phyloP scores from a whole-genome alignment of 1,139 yeast species.

The Petasospora fabianii region DNA sequence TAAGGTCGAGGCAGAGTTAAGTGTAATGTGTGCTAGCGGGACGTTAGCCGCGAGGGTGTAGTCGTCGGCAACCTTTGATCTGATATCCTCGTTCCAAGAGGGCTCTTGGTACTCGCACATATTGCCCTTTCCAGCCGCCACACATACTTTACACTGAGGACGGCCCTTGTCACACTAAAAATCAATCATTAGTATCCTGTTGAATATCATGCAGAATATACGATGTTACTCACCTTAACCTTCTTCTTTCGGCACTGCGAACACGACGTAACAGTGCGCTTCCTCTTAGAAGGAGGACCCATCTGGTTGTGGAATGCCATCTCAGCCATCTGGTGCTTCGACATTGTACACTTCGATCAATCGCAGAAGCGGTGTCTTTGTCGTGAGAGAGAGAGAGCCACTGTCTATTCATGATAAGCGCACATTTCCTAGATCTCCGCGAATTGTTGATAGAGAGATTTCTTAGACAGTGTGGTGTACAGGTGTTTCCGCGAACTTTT shows the following conservation, averaged over 20 bases:
- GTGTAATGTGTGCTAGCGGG: conserved; percentile 22
- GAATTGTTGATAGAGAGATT: too few relatives aligned
- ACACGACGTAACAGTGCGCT: conserved; percentile 35
- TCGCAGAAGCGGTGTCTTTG: too few relatives aligned
- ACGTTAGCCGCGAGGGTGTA: conserved; percentile 21
- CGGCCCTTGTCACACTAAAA: conserved; percentile 28
- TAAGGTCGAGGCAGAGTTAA: conserved; percentile 1
- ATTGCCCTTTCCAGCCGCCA: conserved; percentile 22
- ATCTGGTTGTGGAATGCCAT: conserved; percentile 10
- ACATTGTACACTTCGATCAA: not conserved
- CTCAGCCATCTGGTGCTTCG: not conserved
- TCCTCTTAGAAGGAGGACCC: conserved; percentile 24
- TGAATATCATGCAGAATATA: not conserved
- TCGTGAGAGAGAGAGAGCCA: not conserved
- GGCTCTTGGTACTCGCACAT: conserved; percentile 28
- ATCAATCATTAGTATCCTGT: conserved; percentile 4
- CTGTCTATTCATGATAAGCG: not conserved
- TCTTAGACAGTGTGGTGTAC: not conserved
- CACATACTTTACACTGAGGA: conserved; percentile 29
- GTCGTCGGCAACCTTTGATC: conserved; percentile 8
- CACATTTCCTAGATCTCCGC: too few relatives aligned
- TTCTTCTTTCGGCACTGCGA: conserved; percentile 40
- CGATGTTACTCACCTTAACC: conserved; percentile 28
- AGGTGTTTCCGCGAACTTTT: conserved; percentile 2
- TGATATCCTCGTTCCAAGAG: conserved; percentile 19